A percentile compares a stretch with the other conserved stretches of the same genome.
phyloP scores from a whole-genome alignment of 306 rosid species.

The Vigna nakashimae region DNA sequence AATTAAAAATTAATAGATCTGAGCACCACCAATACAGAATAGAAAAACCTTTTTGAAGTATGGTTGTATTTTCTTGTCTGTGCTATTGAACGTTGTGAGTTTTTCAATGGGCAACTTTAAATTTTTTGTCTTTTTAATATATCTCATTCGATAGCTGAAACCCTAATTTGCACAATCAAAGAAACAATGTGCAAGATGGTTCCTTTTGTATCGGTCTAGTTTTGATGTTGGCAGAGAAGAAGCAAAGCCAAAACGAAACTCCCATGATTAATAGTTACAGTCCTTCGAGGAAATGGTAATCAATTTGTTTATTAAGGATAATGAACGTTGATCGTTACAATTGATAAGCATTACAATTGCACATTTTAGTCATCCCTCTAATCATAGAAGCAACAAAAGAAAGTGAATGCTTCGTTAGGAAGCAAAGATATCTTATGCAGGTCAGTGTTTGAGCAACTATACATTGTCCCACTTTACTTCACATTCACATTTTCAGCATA shows the following conservation, averaged over 20 bases:
- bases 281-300: constrained; percentile 4
- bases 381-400: too few species aligned
- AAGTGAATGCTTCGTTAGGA: constrained; percentile 11
- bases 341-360: not conserved
- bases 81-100: not conserved
- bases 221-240: not conserved
- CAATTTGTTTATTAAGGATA: not conserved
- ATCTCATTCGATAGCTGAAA: constrained; percentile 19
- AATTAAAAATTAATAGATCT: constrained; percentile 26
- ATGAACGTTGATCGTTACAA: not conserved
- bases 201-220: constrained; percentile 9
- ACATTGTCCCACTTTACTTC: not conserved
- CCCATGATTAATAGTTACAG: not conserved
- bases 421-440: constrained; percentile 5
- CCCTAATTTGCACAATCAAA: constrained; percentile 41
- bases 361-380: not conserved
- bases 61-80: constrained; percentile 10
- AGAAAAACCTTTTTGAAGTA: not conserved
- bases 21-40: not conserved
- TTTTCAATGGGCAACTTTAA: not conserved
- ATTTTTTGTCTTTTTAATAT: constrained; percentile 2
- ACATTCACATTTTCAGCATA: too few species aligned
- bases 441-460: constrained; percentile 12
- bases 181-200: constrained; percentile 2
- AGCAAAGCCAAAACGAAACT: not conserved